Evolutionary conservation across 257 asterid species (phyloP), one percentile per base, ranked within the genome.

Genomic region (Rauvolfia tetraphylla): DNA sequence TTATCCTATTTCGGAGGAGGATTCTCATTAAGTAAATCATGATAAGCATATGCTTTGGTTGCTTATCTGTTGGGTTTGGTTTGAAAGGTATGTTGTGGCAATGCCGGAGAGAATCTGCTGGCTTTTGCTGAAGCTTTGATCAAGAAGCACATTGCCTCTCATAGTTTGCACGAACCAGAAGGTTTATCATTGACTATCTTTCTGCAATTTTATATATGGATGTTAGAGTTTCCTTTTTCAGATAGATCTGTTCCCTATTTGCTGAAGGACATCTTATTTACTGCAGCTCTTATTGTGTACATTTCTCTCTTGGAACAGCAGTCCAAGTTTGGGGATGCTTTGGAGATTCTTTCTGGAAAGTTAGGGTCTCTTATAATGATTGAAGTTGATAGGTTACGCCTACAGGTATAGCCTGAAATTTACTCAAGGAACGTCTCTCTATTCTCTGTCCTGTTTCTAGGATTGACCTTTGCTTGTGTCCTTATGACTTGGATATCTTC

Each of bases 101-200:
- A 86, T 81, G 97, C 96, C 71, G 96, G 88, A 71, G 90, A 85
- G 74, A 93, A 93, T 85, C 90, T 93, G 71, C 87, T 91, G 75
- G 90, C 68, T 73, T 84, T 95, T 74, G 98, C 99, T 83, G 98
- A 95, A 88, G 98, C 95, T 70, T 81, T 93, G 83, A 95, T 95
- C 82, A 95, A 91, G 93, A 95, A 91, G 89, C 99, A 95, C 80
- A 90, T 91, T 83, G 87, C 91, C 72, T 83, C 98, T 69, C 97
- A 91, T 81, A 87, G 97, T 79, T 87, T 95, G 86, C 99, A 90
- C 71, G 98, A 95, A 81, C 97, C 96, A 33, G 99, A 93, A 93
- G 99, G 99, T 91, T 72, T 68, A 62, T 54, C 25, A 76, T 65
- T 66, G 71, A 42, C 44, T 73, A 61, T 79, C 75, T 79, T 81